phyloP scores from a whole-genome alignment of 2,329 filamentous ascomycete species.

The Sporothrix luriei region DNA sequence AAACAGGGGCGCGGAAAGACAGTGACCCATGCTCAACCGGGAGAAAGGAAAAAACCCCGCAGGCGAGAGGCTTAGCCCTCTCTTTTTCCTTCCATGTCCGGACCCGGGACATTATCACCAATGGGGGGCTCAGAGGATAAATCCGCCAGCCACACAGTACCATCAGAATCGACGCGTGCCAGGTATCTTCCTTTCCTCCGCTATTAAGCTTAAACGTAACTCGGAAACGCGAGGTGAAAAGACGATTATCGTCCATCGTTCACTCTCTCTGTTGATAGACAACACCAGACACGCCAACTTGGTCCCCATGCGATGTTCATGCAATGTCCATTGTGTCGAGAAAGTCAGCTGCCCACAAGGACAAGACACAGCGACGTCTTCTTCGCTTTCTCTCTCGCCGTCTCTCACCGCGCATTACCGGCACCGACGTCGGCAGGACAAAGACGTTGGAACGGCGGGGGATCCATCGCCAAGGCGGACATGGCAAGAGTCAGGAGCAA shows the following conservation, averaged over 20 bases:
- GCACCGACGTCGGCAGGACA: neutral
- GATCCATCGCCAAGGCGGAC: conserved; percentile 13
- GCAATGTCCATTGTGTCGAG: neutral
- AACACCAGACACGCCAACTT: neutral
- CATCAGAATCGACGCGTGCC: neutral
- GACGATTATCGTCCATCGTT: no score
- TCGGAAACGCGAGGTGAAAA: neutral
- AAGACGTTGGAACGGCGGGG: neutral
- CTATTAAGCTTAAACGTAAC: conserved; percentile 12
- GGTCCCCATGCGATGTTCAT: neutral
- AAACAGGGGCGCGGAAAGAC: neutral
- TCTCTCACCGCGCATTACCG: neutral
- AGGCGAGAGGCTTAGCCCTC: no score
- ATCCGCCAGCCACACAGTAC: neutral
- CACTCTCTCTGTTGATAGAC: no score
- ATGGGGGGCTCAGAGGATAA: neutral
- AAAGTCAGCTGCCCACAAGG: no score
- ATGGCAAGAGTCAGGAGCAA: neutral
- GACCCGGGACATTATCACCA: no score
- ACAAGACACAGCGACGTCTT: neutral
- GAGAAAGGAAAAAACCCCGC: neutral
- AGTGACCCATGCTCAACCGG: neutral
- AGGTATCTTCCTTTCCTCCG: neutral
- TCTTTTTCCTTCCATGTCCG: no score
- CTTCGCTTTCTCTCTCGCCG: no score